Evolutionary conservation across 345 rosid genomes (phyloP).

Genomic region (Euphorbia lathyris): DNA sequence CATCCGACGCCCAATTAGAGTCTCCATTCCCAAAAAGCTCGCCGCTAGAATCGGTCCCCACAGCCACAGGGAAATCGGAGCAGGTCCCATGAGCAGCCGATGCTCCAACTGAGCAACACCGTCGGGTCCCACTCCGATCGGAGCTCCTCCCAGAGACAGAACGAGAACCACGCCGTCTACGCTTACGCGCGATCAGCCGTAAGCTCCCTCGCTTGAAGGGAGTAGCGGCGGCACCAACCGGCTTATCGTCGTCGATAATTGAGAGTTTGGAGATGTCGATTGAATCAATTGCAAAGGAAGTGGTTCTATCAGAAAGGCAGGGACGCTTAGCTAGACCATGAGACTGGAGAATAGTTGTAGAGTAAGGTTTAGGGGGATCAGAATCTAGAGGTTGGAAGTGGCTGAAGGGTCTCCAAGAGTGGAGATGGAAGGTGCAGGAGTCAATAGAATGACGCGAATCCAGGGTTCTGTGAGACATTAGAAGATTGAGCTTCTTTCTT

Average conservation of each 20-base stretch:
- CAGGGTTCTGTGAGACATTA: slow-evolving; percentile 54
- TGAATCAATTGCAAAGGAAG: slow-evolving; percentile 66
- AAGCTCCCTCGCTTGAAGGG: slow-evolving; percentile 37
- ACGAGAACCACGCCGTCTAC: slow-evolving; percentile 82
- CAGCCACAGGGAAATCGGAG: slow-evolving; percentile 82
- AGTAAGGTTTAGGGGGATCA: slow-evolving; percentile 39
- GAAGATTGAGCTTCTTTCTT: too few species aligned
- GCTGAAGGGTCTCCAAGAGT: slow-evolving; percentile 82
- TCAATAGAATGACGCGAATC: slow-evolving; percentile 68
- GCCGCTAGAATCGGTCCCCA: slow-evolving; percentile 95
- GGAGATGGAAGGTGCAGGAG: slow-evolving; percentile 79
- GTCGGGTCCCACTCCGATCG: slow-evolving; percentile 82
- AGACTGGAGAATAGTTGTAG: slow-evolving; percentile 26
- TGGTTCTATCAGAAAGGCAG: slow-evolving; percentile 90
- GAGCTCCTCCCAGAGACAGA: slow-evolving; percentile 91
- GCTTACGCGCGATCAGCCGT: slow-evolving; percentile 55
- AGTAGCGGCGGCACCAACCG: slow-evolving; percentile 24
- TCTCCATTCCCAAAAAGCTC: slow-evolving; percentile 79
- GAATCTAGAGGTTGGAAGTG: slow-evolving; percentile 43
- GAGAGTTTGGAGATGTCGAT: slow-evolving; percentile 71
- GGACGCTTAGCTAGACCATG: slow-evolving; percentile 56
- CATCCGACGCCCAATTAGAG: slow-evolving; percentile 84
- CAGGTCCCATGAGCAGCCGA: slow-evolving; percentile 76
- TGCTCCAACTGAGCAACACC: slow-evolving; percentile 87
- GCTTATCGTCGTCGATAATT: slow-evolving; percentile 63